Evolutionary conservation across 352 stramenopile species (phyloP), one percentile per base, ranked within the genome.

Genomic region (Phytophthora vignae): DNA sequence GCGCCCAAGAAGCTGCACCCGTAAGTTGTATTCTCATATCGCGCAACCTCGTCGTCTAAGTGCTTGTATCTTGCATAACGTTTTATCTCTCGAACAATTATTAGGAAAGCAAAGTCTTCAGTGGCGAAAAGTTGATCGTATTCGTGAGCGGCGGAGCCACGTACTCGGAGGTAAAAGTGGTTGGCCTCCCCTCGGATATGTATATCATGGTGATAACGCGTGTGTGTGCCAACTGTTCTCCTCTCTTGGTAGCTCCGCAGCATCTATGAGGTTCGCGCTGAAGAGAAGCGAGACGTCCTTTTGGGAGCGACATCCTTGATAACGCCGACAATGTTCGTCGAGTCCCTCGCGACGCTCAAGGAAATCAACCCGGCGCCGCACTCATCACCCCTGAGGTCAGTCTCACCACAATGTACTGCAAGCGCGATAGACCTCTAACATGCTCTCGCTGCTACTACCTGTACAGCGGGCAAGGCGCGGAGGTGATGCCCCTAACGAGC

Each of bases 131-230:
- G 67, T 90, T 98, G 74, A 93, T 99, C 69, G 93, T 99, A 6
- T 99, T 99, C 60, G 87, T 99, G 36, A 90, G 90, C 19, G 98
- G 97, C 31, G 98, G 98, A 1, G 90, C 97, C 57, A 95, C 93
- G 19, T 99, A 98, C 75, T 96, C 91, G 0, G 97, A 99, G 85
- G 80, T 99, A 79, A 21, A n/a, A 21, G 2, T 29, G 25, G 17
- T 40, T 29, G 4, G 10, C 10, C 44, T 40, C 1, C 17, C 31
- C 19, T 49, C n/a, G 12, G 17, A 29, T 27, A 21, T 1, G 19
- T 29, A 19, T 44, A 10, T 10, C 15, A 14, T 40, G 14, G 19
- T 19, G n/a, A n/a, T 57, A 14, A 60, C 40, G 10, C 12, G 50
- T 38, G 22, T 27, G 14, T 36, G 2, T 25, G 22, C 2, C 12